These are phyloP conservation scores for Perkinsus chesapeaki DNA, from an alignment of 169 alveolate genomes.

Conservation along the genomic window DNA sequence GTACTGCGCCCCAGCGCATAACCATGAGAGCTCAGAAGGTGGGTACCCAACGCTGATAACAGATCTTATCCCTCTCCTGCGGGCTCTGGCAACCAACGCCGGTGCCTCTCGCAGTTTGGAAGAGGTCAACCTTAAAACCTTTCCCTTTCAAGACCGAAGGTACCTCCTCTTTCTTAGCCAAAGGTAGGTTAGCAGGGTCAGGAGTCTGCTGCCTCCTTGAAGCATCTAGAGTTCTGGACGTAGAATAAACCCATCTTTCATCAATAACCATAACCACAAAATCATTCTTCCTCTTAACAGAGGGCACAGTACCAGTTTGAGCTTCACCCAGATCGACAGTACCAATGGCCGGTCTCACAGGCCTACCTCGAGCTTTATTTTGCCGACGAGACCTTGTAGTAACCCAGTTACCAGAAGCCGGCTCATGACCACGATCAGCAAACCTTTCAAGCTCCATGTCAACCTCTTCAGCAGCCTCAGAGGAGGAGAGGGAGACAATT, in stretches of 20 bases:
- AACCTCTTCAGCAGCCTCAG: not conserved
- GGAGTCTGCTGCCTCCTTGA: not conserved
- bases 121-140: not conserved
- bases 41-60: too few species aligned
- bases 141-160: not conserved
- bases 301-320: not conserved
- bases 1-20: not conserved
- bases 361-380: not conserved
- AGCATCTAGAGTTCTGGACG: not conserved
- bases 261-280: not conserved
- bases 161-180: not conserved
- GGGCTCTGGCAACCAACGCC: not conserved
- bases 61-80: not conserved
- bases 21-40: not conserved
- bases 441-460: not conserved
- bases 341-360: too few species aligned
- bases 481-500: too few species aligned
- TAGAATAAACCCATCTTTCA: not conserved
- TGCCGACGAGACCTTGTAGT: not conserved
- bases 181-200: not conserved
- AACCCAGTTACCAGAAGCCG: not conserved
- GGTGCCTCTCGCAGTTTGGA: not conserved
- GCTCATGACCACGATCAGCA: not conserved
- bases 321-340: not conserved
- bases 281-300: not conserved